Conservation (phyloP, 179 eudicot genomes). For the Patellifolia procumbens region DNA sequence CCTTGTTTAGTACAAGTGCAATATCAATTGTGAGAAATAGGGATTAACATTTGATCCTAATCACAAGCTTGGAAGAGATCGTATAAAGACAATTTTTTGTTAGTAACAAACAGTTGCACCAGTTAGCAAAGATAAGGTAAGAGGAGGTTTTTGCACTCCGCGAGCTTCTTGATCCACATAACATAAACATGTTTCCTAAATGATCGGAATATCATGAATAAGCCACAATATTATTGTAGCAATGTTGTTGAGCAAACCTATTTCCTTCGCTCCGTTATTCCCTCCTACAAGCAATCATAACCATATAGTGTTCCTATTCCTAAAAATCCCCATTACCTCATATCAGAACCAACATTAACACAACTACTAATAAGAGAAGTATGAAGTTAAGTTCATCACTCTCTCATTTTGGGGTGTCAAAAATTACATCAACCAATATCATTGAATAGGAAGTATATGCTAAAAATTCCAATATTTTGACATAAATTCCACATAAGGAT, state of each 20-base stretch:
- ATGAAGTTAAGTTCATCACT: neutral
- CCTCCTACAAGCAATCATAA: neutral
- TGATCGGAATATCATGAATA: neutral
- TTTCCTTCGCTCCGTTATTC: neutral
- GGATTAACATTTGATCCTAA: no score
- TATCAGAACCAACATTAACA: neutral
- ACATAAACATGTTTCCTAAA: no score
- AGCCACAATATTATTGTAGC: no score
- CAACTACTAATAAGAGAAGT: no score
- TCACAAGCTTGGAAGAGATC: no score
- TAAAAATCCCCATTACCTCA: neutral
- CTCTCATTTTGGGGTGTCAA: neutral
- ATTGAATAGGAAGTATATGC: neutral
- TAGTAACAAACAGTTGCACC: no score
- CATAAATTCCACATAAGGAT: neutral
- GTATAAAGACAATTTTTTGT: no score
- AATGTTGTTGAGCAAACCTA: neutral
- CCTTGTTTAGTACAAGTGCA: no score
- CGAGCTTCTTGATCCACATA: no score
- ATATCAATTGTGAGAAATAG: no score
- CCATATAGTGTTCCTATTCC: neutral
- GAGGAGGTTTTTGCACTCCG: neutral
- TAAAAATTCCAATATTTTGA: neutral
- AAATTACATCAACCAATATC: neutral
- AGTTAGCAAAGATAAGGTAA: no score